These are phyloP conservation scores for Claviceps digitariae DNA, from an alignment of 2,329 filamentous ascomycete genomes.

Conservation along the genomic window DNA sequence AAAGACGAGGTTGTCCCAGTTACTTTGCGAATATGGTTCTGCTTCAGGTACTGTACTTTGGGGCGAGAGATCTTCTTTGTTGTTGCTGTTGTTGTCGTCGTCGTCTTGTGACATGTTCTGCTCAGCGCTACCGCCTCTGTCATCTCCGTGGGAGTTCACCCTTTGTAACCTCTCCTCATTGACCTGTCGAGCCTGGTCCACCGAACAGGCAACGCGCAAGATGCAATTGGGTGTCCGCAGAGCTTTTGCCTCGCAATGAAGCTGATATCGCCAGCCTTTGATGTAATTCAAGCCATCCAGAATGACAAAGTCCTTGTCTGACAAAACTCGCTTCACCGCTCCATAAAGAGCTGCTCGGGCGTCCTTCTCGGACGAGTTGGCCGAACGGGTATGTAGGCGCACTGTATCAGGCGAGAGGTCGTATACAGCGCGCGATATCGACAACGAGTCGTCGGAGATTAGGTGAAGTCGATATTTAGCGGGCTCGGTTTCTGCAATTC, in stretches of 20 bases:
- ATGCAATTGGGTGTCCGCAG: conserved; percentile 63
- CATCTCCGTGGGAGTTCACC: not conserved
- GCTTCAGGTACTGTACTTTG: not conserved
- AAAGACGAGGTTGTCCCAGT: conserved; percentile 70
- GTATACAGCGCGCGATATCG: conserved; percentile 58
- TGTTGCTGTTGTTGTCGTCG: not conserved
- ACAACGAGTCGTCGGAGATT: conserved; percentile 59
- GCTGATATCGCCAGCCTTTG: conserved; percentile 78
- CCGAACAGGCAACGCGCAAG: conserved; percentile 47
- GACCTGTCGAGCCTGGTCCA: conserved; percentile 37
- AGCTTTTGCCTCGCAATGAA: conserved; percentile 76
- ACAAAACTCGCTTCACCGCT: conserved; percentile 64
- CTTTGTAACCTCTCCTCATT: conserved; percentile 44
- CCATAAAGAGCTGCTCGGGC: conserved; percentile 63
- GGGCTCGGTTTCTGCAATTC: conserved; percentile 28
- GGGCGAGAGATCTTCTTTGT: not conserved
- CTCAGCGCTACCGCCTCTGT: conserved; percentile 4
- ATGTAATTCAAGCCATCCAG: conserved; percentile 78
- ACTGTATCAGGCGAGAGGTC: conserved; percentile 41
- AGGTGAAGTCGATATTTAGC: conserved; percentile 54
- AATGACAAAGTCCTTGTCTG: conserved; percentile 61
- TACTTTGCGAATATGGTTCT: conserved; percentile 37
- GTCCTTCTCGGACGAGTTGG: conserved; percentile 67
- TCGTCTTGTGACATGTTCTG: not conserved
- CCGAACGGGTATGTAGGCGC: conserved; percentile 49